Evolutionary conservation across 352 stramenopile species (phyloP).

Genomic region (Pythium coloratum): DNA sequence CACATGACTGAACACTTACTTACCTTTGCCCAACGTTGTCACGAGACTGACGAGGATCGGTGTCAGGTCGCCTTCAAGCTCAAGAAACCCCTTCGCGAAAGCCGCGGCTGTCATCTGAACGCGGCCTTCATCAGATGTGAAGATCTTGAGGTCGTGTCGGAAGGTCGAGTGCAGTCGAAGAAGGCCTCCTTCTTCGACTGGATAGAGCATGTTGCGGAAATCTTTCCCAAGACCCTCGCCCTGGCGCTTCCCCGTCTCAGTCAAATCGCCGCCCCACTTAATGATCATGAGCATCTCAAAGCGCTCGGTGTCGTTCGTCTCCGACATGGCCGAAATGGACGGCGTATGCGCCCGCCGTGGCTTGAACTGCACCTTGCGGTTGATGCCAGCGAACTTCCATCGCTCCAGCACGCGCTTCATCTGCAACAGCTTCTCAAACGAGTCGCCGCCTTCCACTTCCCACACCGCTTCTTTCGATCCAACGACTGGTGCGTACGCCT

Average conservation of each 20-base stretch:
- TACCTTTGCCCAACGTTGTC: slow-evolving; percentile 82
- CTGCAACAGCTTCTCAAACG: slow-evolving; percentile 92
- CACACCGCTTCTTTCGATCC: slow-evolving; percentile 84
- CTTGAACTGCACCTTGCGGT: slow-evolving; percentile 95
- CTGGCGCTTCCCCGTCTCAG: slow-evolving; percentile 96
- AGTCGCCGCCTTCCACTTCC: slow-evolving; percentile 83
- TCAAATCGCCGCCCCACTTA: slow-evolving; percentile 99
- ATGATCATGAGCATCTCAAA: slow-evolving; percentile 97
- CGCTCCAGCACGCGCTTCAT: slow-evolving; percentile 97
- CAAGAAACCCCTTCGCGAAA: slow-evolving; percentile 98
- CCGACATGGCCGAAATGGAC: slow-evolving; percentile 25
- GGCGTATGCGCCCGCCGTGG: slow-evolving; percentile 64
- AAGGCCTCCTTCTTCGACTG: slow-evolving; percentile 92
- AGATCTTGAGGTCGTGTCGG: slow-evolving; percentile 99
- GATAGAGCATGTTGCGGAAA: slow-evolving; percentile 91
- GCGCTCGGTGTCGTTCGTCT: slow-evolving; percentile 39
- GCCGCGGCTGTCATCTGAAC: slow-evolving; percentile 99
- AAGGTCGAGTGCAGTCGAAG: slow-evolving; percentile 99
- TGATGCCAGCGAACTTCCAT: slow-evolving; percentile 97
- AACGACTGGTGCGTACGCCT: slow-evolving; percentile 74
- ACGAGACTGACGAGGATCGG: slow-evolving; percentile 98
- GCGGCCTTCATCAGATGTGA: slow-evolving; percentile 98
- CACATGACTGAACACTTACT: slow-evolving; percentile 28
- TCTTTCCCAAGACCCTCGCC: slow-evolving; percentile 93
- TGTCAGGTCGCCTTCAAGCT: slow-evolving; percentile 98